phyloP scores from a whole-genome alignment of 768 basidiomycete species.

The Naganishia friedmannii region DNA sequence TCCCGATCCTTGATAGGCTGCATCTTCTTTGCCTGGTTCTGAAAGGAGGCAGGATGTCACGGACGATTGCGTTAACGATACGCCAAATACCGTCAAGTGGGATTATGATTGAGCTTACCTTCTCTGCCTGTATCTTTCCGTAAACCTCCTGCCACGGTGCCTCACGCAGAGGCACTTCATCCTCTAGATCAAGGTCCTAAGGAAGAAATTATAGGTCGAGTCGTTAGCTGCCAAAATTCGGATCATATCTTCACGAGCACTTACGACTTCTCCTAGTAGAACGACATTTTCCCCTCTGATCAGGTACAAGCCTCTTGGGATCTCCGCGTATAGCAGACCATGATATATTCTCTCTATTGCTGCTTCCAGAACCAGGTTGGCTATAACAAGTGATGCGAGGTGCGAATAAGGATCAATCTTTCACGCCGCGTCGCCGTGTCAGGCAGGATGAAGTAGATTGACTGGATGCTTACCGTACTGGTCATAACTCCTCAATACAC shows the following conservation, averaged over 20 bases:
- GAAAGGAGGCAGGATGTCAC: conserved; percentile 31
- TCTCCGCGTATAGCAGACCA: conserved; percentile 73
- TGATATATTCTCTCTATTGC: conserved; percentile 94
- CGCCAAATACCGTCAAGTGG: conserved; percentile 28
- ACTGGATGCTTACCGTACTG: conserved; percentile 75
- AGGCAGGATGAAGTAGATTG: not conserved
- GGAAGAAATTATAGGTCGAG: not conserved
- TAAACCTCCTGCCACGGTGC: conserved; percentile 70
- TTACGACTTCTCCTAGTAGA: conserved; percentile 88
- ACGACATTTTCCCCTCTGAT: conserved; percentile 99
- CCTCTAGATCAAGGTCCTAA: conserved; percentile 89
- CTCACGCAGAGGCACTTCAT: conserved; percentile 74
- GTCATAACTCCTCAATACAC: conserved; percentile 94
- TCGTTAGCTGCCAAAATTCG: not conserved
- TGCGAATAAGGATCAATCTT: not conserved
- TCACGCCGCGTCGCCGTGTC: not conserved
- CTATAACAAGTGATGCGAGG: conserved; percentile 54
- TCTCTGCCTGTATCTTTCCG: conserved; percentile 69
- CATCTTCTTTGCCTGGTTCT: conserved; percentile 65
- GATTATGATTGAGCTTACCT: conserved; percentile 48
- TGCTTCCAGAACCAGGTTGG: conserved; percentile 94
- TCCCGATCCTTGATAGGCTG: conserved; percentile 72
- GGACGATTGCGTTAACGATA: not conserved
- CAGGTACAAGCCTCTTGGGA: conserved; percentile 73
- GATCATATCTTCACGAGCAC: conserved; percentile 49